Conservation (phyloP, 1,139 yeast species). For the Sugiyamaella novakii region DNA sequence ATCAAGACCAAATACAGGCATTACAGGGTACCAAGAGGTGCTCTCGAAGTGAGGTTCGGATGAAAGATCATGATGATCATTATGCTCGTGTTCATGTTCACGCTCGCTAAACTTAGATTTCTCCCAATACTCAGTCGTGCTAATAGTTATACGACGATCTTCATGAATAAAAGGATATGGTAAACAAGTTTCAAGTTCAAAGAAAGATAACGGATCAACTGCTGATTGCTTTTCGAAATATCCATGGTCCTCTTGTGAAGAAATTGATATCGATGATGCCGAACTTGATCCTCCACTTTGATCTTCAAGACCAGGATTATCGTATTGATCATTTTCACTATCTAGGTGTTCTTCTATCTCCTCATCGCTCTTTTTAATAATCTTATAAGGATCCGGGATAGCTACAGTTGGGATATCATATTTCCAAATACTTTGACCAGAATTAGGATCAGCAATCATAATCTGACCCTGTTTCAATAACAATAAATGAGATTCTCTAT, state of each 20-base stretch:
- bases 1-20: slow-evolving; percentile 28
- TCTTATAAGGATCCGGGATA: slow-evolving; percentile 22
- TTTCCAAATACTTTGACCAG: slow-evolving; percentile 50
- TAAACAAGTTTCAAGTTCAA: slow-evolving; percentile 66
- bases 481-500: slow-evolving; percentile 10
- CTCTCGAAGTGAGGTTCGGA: not conserved
- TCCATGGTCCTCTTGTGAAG: not conserved
- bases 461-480: slow-evolving; percentile 43
- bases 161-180: slow-evolving; percentile 57
- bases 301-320: not conserved
- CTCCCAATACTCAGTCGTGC: slow-evolving; percentile 30
- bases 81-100: not conserved
- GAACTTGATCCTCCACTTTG: not conserved
- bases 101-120: not conserved
- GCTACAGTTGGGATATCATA: slow-evolving; percentile 48
- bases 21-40: slow-evolving; percentile 8
- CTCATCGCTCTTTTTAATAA: not conserved
- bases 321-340: not conserved
- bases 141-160: slow-evolving; percentile 40
- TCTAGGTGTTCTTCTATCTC: no score
- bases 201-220: slow-evolving; percentile 54
- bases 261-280: not conserved
- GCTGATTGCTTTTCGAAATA: not conserved
- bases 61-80: not conserved
- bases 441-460: slow-evolving; percentile 48